Evolutionary conservation across 495 filamentous ascomycete species (phyloP).

Genomic region (Penicillium roqueforti): DNA sequence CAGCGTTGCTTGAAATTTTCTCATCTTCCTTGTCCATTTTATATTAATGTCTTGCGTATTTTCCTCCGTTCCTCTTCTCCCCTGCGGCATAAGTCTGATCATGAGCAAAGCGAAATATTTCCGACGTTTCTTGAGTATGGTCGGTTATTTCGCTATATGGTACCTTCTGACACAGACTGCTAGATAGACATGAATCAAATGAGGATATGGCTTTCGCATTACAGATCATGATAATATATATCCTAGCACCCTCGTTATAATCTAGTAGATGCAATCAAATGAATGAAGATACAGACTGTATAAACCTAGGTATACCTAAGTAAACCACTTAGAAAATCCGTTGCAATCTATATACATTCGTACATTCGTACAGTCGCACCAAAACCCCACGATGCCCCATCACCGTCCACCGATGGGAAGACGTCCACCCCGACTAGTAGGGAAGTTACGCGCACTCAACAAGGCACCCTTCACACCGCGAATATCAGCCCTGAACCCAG

Average conservation of each 20-base stretch:
- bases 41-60: slow-evolving; percentile 28
- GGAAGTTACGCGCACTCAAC: slow-evolving; percentile 70
- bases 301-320: neutral
- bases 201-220: neutral
- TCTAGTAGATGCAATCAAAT: neutral
- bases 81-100: slow-evolving; percentile 14
- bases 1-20: slow-evolving; percentile 6
- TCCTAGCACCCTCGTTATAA: neutral
- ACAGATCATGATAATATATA: neutral
- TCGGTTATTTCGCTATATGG: neutral
- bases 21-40: slow-evolving; percentile 25
- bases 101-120: slow-evolving; percentile 19
- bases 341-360: neutral
- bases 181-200: slow-evolving; percentile 14
- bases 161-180: slow-evolving; percentile 10
- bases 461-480: slow-evolving; percentile 89
- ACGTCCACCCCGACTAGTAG: slow-evolving; percentile 38
- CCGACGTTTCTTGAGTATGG: slow-evolving; percentile 4
- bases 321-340: neutral
- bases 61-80: slow-evolving; percentile 11
- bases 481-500: slow-evolving; percentile 76
- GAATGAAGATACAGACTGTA: neutral
- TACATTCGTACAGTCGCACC: neutral
- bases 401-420: slow-evolving; percentile 17
- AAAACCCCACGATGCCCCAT: neutral